Percentiles rank a stretch among this genome's conserved stretches.
Conservation (phyloP, 129 eudicot species). For the Pittosporum tobira region DNA sequence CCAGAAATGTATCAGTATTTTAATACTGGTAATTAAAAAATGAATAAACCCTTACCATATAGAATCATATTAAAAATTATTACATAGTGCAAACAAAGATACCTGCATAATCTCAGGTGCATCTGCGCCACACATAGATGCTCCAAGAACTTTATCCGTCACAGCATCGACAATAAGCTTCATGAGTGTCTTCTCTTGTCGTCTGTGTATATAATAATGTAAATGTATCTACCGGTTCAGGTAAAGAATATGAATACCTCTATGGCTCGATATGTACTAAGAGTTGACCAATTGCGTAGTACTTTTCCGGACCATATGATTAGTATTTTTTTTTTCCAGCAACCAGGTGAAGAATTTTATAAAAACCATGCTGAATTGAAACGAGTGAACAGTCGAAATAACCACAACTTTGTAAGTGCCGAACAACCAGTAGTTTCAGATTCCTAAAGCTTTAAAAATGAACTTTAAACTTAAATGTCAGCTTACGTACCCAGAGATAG, state of each 20-base stretch:
- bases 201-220: conserved; percentile 27
- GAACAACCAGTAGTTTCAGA: not conserved
- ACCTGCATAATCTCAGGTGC: conserved; percentile 99
- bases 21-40: too few species aligned
- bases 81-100: conserved; percentile 7
- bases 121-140: conserved; percentile 99
- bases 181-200: conserved; percentile 91
- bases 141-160: conserved; percentile 95
- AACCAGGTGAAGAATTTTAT: not conserved
- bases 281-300: not conserved
- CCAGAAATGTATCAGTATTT: not conserved
- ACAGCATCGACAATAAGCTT: conserved; percentile 83
- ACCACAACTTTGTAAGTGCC: not conserved
- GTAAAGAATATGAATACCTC: too few species aligned
- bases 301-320: not conserved
- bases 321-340: not conserved
- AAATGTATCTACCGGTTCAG: not conserved
- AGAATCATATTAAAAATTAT: not conserved
- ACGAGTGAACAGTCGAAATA: not conserved
- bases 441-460: not conserved
- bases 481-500: conserved; percentile 77
- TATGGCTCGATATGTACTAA: not conserved
- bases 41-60: not conserved
- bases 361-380: not conserved
- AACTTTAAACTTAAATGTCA: not conserved